Evolutionary conservation across 179 eudicot genomes (phyloP), one percentile per base, ranked within the genome.

Genomic region (Sideroxylon spinosum): DNA sequence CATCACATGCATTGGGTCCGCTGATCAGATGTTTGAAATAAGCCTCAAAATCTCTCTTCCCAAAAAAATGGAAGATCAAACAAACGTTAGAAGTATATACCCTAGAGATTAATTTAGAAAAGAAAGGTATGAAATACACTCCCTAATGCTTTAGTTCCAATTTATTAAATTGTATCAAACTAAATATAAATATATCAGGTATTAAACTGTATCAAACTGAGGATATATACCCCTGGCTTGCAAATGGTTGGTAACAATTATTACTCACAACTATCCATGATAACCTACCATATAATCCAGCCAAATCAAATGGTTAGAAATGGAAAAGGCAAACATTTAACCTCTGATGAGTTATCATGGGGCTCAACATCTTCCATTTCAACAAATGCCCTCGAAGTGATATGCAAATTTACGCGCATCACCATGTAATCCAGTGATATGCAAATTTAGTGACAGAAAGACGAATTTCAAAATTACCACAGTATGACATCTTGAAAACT

Each of bases 281-380:
- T 12, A 25, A 62, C 6, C 60, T 8, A 62, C 10, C 16, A 23
- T 3, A 14, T 62, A 46, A 46, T 50, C 68, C 37, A 10, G 55
- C 57, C 70, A 63, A 32, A 53, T 29, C 48, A 50, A 49, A 53
- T 19, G 44, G 26, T 28, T 17, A 23, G 16, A 32, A 57, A 12
- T 50, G 14, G 25, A 20, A 57, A 28, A 49, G 0, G 49, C 56
- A 28, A 11, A 29, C 28, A 13, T 56, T 17, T 13, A 49, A 87
- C 90, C 88, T 87, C 90, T 16, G 84, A 49, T 19, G 90, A 71
- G 65, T 73, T 81, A 17, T 85, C 85, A 72, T 78, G 82, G 48
- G 80, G 60, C 82, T 87, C 88, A n/a, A 61, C 71, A 52, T n/a
- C 67, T 55, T 76, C 65, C 71, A 81, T 83, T 26, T 80, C 78